These are phyloP conservation scores for Trametes meyenii DNA, from an alignment of 768 basidiomycete species.

Conservation along the genomic window DNA sequence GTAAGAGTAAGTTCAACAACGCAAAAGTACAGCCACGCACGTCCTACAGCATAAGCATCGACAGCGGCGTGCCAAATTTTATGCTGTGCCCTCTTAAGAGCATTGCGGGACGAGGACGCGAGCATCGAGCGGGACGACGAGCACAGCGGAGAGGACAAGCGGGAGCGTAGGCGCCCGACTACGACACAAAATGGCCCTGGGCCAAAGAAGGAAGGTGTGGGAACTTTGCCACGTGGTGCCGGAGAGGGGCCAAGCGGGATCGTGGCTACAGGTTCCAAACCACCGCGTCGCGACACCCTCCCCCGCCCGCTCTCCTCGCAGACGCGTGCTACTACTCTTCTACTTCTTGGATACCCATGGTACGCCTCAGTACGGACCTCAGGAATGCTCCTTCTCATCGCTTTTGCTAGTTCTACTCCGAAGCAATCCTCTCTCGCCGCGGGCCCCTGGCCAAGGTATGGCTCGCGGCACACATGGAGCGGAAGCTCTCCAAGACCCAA, in stretches of 20 bases:
- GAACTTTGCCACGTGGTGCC: conserved; percentile 22
- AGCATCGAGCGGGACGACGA: conserved; percentile 23
- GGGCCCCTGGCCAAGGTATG: conserved; percentile 97
- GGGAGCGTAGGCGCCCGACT: neutral
- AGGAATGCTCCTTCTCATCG: neutral
- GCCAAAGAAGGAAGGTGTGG: conserved; percentile 3
- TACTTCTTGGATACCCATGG: conserved; percentile 34
- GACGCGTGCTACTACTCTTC: conserved; percentile 14
- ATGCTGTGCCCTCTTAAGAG: conserved; percentile 20
- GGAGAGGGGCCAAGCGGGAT: conserved; percentile 1
- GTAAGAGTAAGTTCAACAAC: neutral
- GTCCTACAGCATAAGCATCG: neutral
- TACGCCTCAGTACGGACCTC: neutral
- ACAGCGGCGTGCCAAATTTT: neutral
- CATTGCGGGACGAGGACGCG: conserved; percentile 32
- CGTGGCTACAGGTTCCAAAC: conserved; percentile 21
- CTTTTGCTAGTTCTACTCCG: conserved; percentile 77
- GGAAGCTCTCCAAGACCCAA: conserved; percentile 95
- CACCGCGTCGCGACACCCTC: conserved; percentile 17
- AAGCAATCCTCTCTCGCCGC: conserved; percentile 90
- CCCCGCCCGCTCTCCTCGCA: conserved; percentile 7
- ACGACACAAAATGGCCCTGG: conserved; percentile 3
- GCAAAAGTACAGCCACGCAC: neutral
- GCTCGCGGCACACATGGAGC: conserved; percentile 98
- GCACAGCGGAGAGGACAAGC: neutral